Base-by-base conservation (phyloP, 2,329 filamentous ascomycete genomes). In the Rhynchosporium secalis region DNA sequence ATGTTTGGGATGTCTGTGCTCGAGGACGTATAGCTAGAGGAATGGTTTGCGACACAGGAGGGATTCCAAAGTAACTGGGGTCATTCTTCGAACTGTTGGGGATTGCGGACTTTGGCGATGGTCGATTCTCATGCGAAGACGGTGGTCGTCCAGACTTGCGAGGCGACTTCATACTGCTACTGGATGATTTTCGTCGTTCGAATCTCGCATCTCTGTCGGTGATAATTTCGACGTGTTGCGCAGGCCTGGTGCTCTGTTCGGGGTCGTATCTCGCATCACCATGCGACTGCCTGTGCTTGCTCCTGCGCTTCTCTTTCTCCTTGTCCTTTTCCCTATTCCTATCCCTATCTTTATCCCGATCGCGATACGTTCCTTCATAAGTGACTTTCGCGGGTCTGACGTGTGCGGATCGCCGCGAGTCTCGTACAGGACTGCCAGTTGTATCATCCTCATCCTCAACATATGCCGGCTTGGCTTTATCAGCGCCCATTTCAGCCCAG, bases 361-460 rank as follows among this genome's bases (percentile, higher is more conserved):
- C 20, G 20, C 20, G 20, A 20, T 20, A 20, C 20, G 20, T 20
- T 20, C 20, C 56, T 31, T 41, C 33, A 33, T 58, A 41, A 29
- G 60, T 60, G 8, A 64, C 63, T 49, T 66, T 66, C 36, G 20
- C 20, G 20, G 64, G 60, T 56, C 65, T 69, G 61, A 66, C 66
- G 38, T 71, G 71, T 56, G 72, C 71, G 59, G 63, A 66, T 38
- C 64, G 66, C 56, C 68, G 56, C 48, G 64, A 70, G 8, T 62
- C 68, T 58, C 61, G 66, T 46, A 71, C 58, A 36, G 64, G 48
- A 51, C 56, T 63, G 15, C 68, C 68, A 12, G 65, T 63, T 10
- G 62, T 56, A 56, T 72, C 71, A 47, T 71, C 71, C 56, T 65
- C 58, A 33, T 72, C 71, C 40, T 70, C 70, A 28, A 68, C 60